Base-by-base conservation (phyloP, 31 red algal genomes). In the Bonnemaisonia californica region DNA sequence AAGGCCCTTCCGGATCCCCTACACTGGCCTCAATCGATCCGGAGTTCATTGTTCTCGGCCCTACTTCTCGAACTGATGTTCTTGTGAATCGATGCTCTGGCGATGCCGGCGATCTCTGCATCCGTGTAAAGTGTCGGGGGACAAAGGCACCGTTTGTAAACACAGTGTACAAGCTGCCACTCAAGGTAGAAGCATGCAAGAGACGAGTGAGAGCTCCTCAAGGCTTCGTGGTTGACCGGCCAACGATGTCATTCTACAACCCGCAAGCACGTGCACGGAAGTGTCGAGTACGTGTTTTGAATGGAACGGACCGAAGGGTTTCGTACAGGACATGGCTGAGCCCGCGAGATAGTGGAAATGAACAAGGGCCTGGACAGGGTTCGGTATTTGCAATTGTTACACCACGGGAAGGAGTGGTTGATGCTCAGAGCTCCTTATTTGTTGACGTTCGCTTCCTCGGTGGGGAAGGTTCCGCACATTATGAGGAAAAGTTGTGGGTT, bases 211-310 rank as follows among this genome's bases (percentile, higher is more conserved):
- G 45, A 56, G 68, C 57, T 16, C 45, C 70, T 26, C 47, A 62
- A 1, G 77, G 57, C 26, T 84, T 91, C 41, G 57, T 69, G 0
- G 68, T 85, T 28, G 81, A 91, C 36, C 62, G 88, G 34, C 88
- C 88, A 11, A 80, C 80, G 1, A 63, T 91, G 12, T 59, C 88
- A 21, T 91, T 85, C 58, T 91, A 91, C 74, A 80, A 74, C 5
- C 38, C 45, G 16, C 29, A 3, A 1, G 79, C 31, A 57, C 9
- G 35, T 28, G 54, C 54, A n/a, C 38, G 51, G 19, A 45, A 55
- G 19, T 64, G 61, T 19, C 51, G 57, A 1, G 48, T 91, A n/a
- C 71, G 88, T 22, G 79, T 90, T 18, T 63, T 77, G 30, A 90
- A 90, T 47, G 79, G 58, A 1, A 89, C 76, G 2, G 33, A 62